Evolutionary conservation across 1,284 basidiomycete genomes (phyloP).

Genomic region (Acaromyces ingoldii): DNA sequence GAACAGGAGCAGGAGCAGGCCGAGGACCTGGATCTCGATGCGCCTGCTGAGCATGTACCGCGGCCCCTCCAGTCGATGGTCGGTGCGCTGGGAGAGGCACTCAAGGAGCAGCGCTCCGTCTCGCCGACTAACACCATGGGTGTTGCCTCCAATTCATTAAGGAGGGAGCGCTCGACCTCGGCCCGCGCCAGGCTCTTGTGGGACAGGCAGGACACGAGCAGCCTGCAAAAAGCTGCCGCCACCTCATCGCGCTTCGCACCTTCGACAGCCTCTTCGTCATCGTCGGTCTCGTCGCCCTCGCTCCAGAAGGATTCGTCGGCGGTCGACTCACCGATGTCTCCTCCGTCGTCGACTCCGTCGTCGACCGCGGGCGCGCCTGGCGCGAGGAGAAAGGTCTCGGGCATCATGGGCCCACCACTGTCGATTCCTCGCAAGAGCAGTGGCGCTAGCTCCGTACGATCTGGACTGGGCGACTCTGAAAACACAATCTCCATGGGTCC

Average conservation of each 20-base stretch:
- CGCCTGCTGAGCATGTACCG: not conserved
- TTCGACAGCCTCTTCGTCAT: too few relatives aligned
- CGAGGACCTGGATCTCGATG: conserved; percentile 13
- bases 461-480: not conserved
- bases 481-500: too few relatives aligned
- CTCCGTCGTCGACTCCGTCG: too few relatives aligned
- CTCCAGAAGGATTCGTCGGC: too few relatives aligned
- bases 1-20: conserved; percentile 34
- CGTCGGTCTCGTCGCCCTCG: too few relatives aligned
- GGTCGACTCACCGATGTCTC: too few relatives aligned
- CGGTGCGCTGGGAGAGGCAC: not conserved
- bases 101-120: not conserved
- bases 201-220: too few relatives aligned
- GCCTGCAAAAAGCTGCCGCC: not conserved
- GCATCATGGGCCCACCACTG: conserved; percentile 7
- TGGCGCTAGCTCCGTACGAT: not conserved
- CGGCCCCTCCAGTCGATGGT: not conserved
- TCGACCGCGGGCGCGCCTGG: not conserved
- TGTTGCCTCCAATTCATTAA: too few relatives aligned
- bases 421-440: conserved; percentile 6
- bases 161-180: not conserved
- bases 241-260: not conserved
- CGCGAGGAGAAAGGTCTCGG: not conserved
- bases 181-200: conserved; percentile 3
- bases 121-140: too few relatives aligned